These are phyloP conservation scores for Yamadazyma takamatsuzukensis DNA, from an alignment of 805 yeast genomes.

Conservation along the genomic window DNA sequence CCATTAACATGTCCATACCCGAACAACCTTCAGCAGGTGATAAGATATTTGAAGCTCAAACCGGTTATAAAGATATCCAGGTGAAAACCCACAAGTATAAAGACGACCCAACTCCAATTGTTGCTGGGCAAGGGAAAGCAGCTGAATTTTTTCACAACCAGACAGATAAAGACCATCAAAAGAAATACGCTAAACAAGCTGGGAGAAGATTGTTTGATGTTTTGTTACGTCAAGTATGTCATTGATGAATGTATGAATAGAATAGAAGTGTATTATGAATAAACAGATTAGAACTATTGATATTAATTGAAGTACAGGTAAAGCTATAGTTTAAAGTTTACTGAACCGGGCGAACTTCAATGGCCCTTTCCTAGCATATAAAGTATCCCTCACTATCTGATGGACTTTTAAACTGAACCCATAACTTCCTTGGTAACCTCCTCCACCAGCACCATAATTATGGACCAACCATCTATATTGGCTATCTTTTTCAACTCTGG, in stretches of 20 bases:
- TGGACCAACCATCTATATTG: conserved; percentile 45
- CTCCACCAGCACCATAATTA: conserved; percentile 71
- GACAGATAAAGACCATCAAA: conserved; percentile 29
- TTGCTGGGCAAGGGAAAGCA: conserved; percentile 22
- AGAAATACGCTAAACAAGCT: conserved; percentile 29
- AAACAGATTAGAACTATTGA: no score
- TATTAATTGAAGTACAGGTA: no score
- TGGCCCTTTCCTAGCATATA: neutral
- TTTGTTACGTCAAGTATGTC: conserved; percentile 19
- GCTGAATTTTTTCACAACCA: conserved; percentile 23
- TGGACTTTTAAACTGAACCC: conserved; percentile 56
- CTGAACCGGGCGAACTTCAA: no score
- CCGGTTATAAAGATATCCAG: conserved; percentile 28
- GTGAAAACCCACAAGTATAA: conserved; percentile 27
- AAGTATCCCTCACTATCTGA: neutral
- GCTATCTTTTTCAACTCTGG: conserved; percentile 30
- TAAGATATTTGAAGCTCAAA: conserved; percentile 21
- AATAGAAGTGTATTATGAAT: neutral
- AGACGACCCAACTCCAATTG: conserved; percentile 32
- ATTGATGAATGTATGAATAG: conserved; percentile 6
- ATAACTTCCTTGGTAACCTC: conserved; percentile 72
- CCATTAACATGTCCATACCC: conserved; percentile 18
- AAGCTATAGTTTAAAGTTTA: no score
- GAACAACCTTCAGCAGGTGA: conserved; percentile 27
- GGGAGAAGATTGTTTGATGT: conserved; percentile 19